phyloP scores from a whole-genome alignment of 192 early-diverging fungal species.

The Backusella australiensis region DNA sequence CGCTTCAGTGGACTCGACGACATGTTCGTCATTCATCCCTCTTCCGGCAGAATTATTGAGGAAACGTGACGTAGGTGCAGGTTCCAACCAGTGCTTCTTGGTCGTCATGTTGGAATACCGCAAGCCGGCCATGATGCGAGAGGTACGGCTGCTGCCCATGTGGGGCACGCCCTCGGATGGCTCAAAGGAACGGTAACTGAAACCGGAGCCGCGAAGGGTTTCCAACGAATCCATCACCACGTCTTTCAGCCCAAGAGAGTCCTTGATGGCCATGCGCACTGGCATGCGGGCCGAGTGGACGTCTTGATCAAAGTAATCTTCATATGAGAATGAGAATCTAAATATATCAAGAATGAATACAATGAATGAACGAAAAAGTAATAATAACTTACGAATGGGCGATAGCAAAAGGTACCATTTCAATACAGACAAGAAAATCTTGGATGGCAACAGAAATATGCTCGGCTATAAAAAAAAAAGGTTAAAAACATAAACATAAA shows the following conservation, averaged over 20 bases:
- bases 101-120: slow-evolving; percentile 50
- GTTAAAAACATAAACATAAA: too few relatives aligned
- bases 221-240: slow-evolving; percentile 77
- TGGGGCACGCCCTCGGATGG: slow-evolving; percentile 63
- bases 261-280: slow-evolving; percentile 73
- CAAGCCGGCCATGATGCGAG: slow-evolving; percentile 58
- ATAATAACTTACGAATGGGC: slow-evolving; percentile 70
- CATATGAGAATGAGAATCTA: slow-evolving; percentile 75
- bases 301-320: slow-evolving; percentile 70
- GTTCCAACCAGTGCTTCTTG: slow-evolving; percentile 52
- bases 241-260: slow-evolving; percentile 82
- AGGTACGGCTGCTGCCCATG: slow-evolving; percentile 51
- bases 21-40: slow-evolving; percentile 17
- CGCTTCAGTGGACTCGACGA: not conserved
- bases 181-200: slow-evolving; percentile 80
- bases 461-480: slow-evolving; percentile 34
- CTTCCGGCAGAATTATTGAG: slow-evolving; percentile 8
- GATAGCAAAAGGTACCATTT: slow-evolving; percentile 81
- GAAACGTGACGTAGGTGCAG: slow-evolving; percentile 34
- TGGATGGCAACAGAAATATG: slow-evolving; percentile 81
- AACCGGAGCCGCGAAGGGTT: slow-evolving; percentile 73
- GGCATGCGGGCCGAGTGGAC: slow-evolving; percentile 72
- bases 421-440: slow-evolving; percentile 89
- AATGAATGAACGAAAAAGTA: slow-evolving; percentile 2
- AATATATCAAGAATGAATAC: slow-evolving; percentile 60